phyloP scores from a whole-genome alignment of 2,329 filamentous ascomycete species.

The Fusarium chlamydosporum region DNA sequence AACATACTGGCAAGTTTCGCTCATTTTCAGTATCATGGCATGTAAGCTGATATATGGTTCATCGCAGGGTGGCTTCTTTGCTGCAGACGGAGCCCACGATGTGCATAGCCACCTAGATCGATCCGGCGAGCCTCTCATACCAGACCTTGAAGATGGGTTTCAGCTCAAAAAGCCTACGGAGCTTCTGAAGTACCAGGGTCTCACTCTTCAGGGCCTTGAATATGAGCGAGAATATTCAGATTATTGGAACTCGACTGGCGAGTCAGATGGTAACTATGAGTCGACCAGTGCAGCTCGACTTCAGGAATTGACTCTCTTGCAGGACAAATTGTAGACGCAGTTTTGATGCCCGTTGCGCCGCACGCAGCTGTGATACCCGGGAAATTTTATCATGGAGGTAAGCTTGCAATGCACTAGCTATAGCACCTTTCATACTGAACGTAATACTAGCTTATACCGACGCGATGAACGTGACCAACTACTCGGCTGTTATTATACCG shows the following conservation, averaged over 20 bases:
- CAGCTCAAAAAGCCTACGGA: slow-evolving; percentile 43
- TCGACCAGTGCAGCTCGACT: background rate
- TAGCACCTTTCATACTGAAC: background rate
- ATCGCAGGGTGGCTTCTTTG: slow-evolving; percentile 49
- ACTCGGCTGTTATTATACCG: slow-evolving; percentile 67
- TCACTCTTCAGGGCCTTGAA: slow-evolving; percentile 68
- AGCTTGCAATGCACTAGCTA: accelerated
- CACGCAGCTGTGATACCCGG: slow-evolving; percentile 63
- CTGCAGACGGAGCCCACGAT: slow-evolving; percentile 53
- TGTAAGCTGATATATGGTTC: background rate
- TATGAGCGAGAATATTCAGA: slow-evolving; percentile 72
- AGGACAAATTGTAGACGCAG: slow-evolving; percentile 68
- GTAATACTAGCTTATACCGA: slow-evolving; percentile 50
- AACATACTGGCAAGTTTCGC: slow-evolving; percentile 16
- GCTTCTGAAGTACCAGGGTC: slow-evolving; percentile 55
- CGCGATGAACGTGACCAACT: slow-evolving; percentile 69
- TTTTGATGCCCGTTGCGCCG: slow-evolving; percentile 66
- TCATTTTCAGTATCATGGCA: accelerated
- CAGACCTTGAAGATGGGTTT: slow-evolving; percentile 58
- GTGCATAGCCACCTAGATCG: slow-evolving; percentile 64
- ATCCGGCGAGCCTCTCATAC: slow-evolving; percentile 67
- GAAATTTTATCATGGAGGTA: slow-evolving; percentile 58
- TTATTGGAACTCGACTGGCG: slow-evolving; percentile 71
- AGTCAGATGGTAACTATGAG: slow-evolving; percentile 60
- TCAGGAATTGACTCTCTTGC: accelerated